phyloP scores from a whole-genome alignment of 768 basidiomycete species.

The Rickenella mellea region DNA sequence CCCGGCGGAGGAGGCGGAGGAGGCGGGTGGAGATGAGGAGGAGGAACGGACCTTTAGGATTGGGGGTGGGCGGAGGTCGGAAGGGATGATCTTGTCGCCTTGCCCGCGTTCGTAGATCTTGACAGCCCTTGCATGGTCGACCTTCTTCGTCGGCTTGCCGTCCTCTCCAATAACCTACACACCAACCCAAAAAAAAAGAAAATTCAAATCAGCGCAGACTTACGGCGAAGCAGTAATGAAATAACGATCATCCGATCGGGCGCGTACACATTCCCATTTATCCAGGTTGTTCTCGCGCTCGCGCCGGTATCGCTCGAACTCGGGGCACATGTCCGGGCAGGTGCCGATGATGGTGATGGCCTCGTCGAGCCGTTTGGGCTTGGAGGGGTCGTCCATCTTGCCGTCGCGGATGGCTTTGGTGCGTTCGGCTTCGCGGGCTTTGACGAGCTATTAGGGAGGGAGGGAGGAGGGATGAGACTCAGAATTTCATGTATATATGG shows the following conservation, averaged over 20 bases:
- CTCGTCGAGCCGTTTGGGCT: slow-evolving; percentile 73
- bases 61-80: slow-evolving; percentile 81
- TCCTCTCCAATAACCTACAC: slow-evolving; percentile 4
- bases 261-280: slow-evolving; percentile 74
- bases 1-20: not conserved
- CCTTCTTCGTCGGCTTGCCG: slow-evolving; percentile 46
- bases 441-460: slow-evolving; percentile 53
- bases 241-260: no score
- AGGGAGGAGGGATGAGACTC: slow-evolving; percentile 10
- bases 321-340: slow-evolving; percentile 90
- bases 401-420: slow-evolving; percentile 72
- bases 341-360: slow-evolving; percentile 92
- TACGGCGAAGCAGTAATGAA: no score
- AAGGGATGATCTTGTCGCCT: slow-evolving; percentile 85
- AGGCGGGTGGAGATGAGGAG: not conserved
- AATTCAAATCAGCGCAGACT: slow-evolving; percentile 26
- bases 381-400: slow-evolving; percentile 80
- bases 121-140: slow-evolving; percentile 82
- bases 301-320: slow-evolving; percentile 85
- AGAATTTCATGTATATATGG: slow-evolving; percentile 10
- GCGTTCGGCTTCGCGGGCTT: slow-evolving; percentile 61
- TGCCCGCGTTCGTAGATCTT: slow-evolving; percentile 94
- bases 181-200: not conserved
- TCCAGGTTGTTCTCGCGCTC: slow-evolving; percentile 85
- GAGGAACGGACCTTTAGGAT: slow-evolving; percentile 58